Conservation (phyloP, 2,329 filamentous ascomycete species). For the Claviceps sorghi region DNA sequence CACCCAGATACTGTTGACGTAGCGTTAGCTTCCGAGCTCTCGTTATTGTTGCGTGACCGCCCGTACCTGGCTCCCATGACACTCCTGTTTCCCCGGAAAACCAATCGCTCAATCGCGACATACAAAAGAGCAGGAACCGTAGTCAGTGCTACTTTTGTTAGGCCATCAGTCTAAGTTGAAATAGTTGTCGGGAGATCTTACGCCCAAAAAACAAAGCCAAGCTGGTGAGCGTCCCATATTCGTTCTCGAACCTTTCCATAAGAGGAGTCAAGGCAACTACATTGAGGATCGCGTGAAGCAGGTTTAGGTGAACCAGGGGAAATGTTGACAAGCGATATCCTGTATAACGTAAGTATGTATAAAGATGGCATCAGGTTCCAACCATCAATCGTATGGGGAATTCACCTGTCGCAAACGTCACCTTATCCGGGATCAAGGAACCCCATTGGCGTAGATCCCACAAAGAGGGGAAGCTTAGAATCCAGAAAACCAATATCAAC, state of each 20-base stretch:
- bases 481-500: constrained; percentile 47
- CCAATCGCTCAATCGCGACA: constrained; percentile 57
- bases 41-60: not conserved
- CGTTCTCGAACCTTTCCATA: constrained; percentile 82
- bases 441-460: constrained; percentile 69
- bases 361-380: not conserved
- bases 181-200: constrained; percentile 33
- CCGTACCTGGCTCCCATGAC: constrained; percentile 71
- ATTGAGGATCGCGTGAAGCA: constrained; percentile 72
- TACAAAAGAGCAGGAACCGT: constrained; percentile 75
- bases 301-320: constrained; percentile 67
- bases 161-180: not conserved
- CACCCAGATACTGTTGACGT: constrained; percentile 60
- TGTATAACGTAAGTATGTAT: constrained; percentile 21
- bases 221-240: constrained; percentile 83
- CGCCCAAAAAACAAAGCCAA: constrained; percentile 79
- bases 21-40: not conserved
- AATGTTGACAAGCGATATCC: constrained; percentile 91
- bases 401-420: constrained; percentile 55
- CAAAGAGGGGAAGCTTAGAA: constrained; percentile 51
- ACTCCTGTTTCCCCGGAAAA: constrained; percentile 56
- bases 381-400: not conserved
- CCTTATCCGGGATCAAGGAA: constrained; percentile 60
- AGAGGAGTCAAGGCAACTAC: constrained; percentile 69
- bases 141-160: constrained; percentile 43